Evolutionary conservation across 495 filamentous ascomycete species (phyloP).

Genomic region (Astrothelium macrocarpum): DNA sequence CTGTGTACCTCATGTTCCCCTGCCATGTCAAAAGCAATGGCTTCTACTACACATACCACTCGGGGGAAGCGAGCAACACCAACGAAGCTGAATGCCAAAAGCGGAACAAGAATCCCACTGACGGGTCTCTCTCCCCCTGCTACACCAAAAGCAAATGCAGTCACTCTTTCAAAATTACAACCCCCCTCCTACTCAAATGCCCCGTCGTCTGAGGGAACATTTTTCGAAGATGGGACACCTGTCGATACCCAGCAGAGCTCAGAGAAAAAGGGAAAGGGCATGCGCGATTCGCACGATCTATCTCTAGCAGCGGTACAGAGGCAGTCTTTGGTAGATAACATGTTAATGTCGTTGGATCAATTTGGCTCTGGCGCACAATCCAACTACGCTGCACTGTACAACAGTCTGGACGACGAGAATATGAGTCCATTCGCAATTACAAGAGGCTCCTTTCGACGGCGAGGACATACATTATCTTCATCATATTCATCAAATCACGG

Average conservation of each 20-base stretch:
- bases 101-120: neutral
- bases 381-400: conserved; percentile 28
- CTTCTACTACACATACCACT: neutral
- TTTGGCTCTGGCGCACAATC: conserved; percentile 38
- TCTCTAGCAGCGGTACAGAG: neutral
- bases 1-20: neutral
- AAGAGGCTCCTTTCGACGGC: conserved; percentile 41
- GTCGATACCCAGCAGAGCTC: neutral
- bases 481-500: conserved; percentile 69
- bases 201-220: neutral
- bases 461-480: conserved; percentile 56
- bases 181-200: neutral
- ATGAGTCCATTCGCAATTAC: conserved; percentile 16
- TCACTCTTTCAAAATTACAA: neutral
- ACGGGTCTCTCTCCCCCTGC: neutral
- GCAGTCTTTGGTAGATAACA: conserved; percentile 49
- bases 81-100: neutral
- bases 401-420: conserved; percentile 36
- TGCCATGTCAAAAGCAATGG: neutral
- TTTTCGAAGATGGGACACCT: neutral
- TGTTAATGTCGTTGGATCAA: conserved; percentile 78
- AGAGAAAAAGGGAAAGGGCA: neutral
- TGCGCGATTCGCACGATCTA: neutral
- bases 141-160: conserved; percentile 1
- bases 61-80: neutral